phyloP scores from a whole-genome alignment of 2,329 filamentous ascomycete species.

The Coniosporium tulheliwenetii region DNA sequence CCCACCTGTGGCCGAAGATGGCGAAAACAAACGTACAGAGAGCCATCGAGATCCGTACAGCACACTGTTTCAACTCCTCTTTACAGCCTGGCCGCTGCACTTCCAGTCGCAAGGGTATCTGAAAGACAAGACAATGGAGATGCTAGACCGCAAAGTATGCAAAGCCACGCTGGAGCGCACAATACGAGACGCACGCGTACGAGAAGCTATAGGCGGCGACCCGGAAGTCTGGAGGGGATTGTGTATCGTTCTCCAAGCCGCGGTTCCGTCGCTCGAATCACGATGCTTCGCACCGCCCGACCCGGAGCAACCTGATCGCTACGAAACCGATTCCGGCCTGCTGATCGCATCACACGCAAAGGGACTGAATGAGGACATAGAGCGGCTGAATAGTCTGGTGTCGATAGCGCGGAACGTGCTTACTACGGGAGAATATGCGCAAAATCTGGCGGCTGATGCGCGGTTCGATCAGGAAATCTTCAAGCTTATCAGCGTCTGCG shows the following conservation, averaged over 20 bases:
- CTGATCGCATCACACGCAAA: slow-evolving; percentile 45
- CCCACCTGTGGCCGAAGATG: no score
- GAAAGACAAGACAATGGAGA: slow-evolving; percentile 40
- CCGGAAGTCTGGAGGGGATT: slow-evolving; percentile 44
- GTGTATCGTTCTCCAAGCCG: slow-evolving; percentile 39
- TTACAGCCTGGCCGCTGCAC: slow-evolving; percentile 37
- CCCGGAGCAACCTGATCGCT: slow-evolving; percentile 25
- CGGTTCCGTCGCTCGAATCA: slow-evolving; percentile 44
- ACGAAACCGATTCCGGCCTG: slow-evolving; percentile 42
- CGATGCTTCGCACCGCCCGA: slow-evolving; percentile 47
- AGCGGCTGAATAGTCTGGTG: slow-evolving; percentile 45
- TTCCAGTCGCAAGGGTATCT: slow-evolving; percentile 46
- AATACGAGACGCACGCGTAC: slow-evolving; percentile 38
- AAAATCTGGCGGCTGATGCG: slow-evolving; percentile 45
- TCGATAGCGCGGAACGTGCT: slow-evolving; percentile 47
- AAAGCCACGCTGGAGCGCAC: slow-evolving; percentile 45
- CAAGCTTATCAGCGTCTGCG: slow-evolving; percentile 46
- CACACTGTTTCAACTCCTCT: slow-evolving; percentile 27
- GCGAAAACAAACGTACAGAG: background rate
- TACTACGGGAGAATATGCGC: slow-evolving; percentile 42
- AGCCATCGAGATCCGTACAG: slow-evolving; percentile 15
- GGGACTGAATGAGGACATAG: slow-evolving; percentile 44
- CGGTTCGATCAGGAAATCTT: slow-evolving; percentile 46
- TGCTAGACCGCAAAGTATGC: slow-evolving; percentile 36
- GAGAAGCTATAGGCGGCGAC: slow-evolving; percentile 41